Percentiles rank a stretch among this genome's conserved stretches.
Conservation (phyloP, 108 stramenopile species). For the Cyclotella cryptica region DNA sequence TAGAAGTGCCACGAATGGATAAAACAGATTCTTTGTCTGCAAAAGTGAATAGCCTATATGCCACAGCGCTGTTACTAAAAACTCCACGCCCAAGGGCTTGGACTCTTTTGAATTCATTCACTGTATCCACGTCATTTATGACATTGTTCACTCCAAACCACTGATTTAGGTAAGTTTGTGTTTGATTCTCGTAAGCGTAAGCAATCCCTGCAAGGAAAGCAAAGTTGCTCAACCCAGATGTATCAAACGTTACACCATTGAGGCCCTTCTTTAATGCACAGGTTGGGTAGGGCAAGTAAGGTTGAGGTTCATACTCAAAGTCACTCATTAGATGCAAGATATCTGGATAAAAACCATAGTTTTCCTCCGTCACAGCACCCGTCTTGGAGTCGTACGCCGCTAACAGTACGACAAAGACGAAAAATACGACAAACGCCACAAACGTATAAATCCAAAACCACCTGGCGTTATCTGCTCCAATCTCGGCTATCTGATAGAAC, state of each 20-base stretch:
- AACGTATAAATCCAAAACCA: slow-evolving; percentile 31
- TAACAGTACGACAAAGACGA: slow-evolving; percentile 31
- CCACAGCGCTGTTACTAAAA: slow-evolving; percentile 47
- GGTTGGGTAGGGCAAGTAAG: slow-evolving; percentile 42
- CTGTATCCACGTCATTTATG: slow-evolving; percentile 45
- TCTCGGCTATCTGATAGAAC: slow-evolving; percentile 27
- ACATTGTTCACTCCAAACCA: slow-evolving; percentile 68
- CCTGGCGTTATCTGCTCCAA: slow-evolving; percentile 32
- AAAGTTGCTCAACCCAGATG: slow-evolving; percentile 50
- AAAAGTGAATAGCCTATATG: slow-evolving; percentile 62
- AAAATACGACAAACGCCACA: slow-evolving; percentile 20
- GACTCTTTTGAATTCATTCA: slow-evolving; percentile 49
- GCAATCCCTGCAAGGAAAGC: slow-evolving; percentile 61
- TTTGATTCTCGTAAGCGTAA: slow-evolving; percentile 42
- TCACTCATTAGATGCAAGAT: slow-evolving; percentile 13
- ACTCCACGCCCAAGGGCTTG: background rate
- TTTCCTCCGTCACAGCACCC: slow-evolving; percentile 19
- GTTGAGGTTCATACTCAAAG: slow-evolving; percentile 25
- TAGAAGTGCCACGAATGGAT: slow-evolving; percentile 71
- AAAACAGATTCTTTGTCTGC: slow-evolving; percentile 50
- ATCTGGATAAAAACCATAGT: slow-evolving; percentile 17
- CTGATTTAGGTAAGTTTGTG: slow-evolving; percentile 38
- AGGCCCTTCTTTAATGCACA: slow-evolving; percentile 38
- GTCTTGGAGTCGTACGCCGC: slow-evolving; percentile 6
- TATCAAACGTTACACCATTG: slow-evolving; percentile 5